Base-by-base conservation (phyloP, 768 basidiomycete genomes). In the Mycena latifolia region DNA sequence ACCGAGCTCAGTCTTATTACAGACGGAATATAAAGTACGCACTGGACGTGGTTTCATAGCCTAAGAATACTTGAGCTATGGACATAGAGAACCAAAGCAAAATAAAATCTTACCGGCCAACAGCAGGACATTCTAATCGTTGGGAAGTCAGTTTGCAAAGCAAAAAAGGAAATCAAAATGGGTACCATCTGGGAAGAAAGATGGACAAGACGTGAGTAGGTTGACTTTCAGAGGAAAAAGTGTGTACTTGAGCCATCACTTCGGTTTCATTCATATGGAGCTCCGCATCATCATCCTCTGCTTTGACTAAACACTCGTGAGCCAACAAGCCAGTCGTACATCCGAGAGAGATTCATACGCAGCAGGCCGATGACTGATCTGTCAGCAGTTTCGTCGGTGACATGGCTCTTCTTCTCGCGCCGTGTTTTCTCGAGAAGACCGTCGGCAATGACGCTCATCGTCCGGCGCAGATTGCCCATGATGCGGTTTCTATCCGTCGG, bases 71-170 rank as follows among this genome's bases (percentile, higher is more conserved):
- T 7, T 28, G 3, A 28, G 27, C 18, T 31, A 52, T n/a, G 18
- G 31, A 18, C n/a, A 52, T 20, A 11, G 14, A 3, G 15, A 7
- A 17, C 17, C 15, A 7, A 27, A 8, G 22, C 6, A 12, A 20
- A 7, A 35, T 35, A 52, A 10, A 20, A 2, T 6, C 50, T 24
- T 31, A 33, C 50, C 50, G 25, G 64, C 64, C 24, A 81, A 54
- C 43, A 82, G 74, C 15, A 82, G 71, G 6, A 78, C 72, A 57
- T 81, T 82, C 72, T 79, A 76, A 25, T 28, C n/a, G n/a, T n/a
- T n/a, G n/a, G n/a, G 10, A 2, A 5, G 15, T 5, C 14, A 41
- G 7, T 4, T 54, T 14, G 15, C 8, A 25, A 28, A 5, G 9
- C 1, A 7, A 31, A 24, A 33, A 20, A 22, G 22, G 27, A 33